These are phyloP conservation scores for Blastocystis sp. DNA, from an alignment of 352 stramenopile genomes.

Conservation along the genomic window DNA sequence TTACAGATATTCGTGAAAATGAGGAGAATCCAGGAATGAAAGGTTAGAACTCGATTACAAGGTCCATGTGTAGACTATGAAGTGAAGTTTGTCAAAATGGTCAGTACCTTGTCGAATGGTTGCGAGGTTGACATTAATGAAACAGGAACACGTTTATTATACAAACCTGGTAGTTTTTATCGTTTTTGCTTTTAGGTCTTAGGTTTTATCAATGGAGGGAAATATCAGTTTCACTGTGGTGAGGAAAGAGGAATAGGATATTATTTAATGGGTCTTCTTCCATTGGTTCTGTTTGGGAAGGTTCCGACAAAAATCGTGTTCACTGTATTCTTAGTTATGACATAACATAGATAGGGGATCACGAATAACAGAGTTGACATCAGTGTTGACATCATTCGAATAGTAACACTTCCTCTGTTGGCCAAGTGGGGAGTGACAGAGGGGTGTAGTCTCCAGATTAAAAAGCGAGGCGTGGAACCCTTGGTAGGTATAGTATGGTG, in stretches of 20 bases:
- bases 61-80: slow-evolving; percentile 76
- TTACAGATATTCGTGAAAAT: slow-evolving; percentile 87
- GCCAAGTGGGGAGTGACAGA: slow-evolving; percentile 87
- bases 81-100: slow-evolving; percentile 86
- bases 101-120: slow-evolving; percentile 92
- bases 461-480: slow-evolving; percentile 45
- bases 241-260: slow-evolving; percentile 84
- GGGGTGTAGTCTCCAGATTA: slow-evolving; percentile 67
- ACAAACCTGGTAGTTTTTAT: slow-evolving; percentile 70
- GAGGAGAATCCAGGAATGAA: slow-evolving; percentile 86
- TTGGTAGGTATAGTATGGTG: neutral
- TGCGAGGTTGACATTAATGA: slow-evolving; percentile 97
- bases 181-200: neutral
- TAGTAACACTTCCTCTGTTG: slow-evolving; percentile 86
- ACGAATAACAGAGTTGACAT: slow-evolving; percentile 75
- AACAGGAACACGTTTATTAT: slow-evolving; percentile 91
- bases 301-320: slow-evolving; percentile 84
- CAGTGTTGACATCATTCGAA: slow-evolving; percentile 85
- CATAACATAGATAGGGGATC: slow-evolving; percentile 63
- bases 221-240: slow-evolving; percentile 87
- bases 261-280: slow-evolving; percentile 94
- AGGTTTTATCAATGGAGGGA: slow-evolving; percentile 86
- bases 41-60: neutral
- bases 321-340: slow-evolving; percentile 66
- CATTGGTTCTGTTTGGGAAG: slow-evolving; percentile 92